Conservation (phyloP, 345 rosid species). For the Rhizophora mangle region DNA sequence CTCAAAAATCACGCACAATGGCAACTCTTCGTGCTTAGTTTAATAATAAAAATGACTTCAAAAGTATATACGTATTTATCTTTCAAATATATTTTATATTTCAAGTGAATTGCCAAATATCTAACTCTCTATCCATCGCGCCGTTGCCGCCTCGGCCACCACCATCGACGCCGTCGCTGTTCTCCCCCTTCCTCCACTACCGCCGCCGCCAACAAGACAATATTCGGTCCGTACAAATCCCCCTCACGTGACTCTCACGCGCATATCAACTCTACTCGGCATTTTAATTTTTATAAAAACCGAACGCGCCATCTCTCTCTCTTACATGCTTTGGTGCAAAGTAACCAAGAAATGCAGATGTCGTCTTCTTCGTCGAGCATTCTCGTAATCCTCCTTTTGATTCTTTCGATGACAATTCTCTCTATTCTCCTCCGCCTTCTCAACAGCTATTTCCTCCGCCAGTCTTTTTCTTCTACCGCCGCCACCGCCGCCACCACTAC, state of each 20-base stretch:
- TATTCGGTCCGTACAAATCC: too few relatives aligned
- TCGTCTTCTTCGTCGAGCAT: constrained; percentile 39
- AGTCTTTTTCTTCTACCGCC: constrained; percentile 25
- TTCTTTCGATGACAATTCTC: constrained; percentile 51
- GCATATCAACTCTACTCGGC: background rate
- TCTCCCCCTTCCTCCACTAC: background rate
- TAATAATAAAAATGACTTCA: too few relatives aligned
- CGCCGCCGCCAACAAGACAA: too few relatives aligned
- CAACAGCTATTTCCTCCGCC: constrained; percentile 52
- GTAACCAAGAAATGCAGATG: background rate
- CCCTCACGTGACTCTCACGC: constrained; percentile 4
- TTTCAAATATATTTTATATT: background rate
- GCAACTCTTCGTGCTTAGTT: too few relatives aligned
- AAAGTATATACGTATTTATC: too few relatives aligned
- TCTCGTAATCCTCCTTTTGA: constrained; percentile 42
- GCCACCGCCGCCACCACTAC: constrained; percentile 17
- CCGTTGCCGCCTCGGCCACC: background rate
- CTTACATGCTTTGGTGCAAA: background rate
- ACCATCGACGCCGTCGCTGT: too few relatives aligned
- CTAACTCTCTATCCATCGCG: background rate
- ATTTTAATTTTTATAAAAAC: too few relatives aligned
- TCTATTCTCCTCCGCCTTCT: constrained; percentile 71
- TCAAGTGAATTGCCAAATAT: background rate
- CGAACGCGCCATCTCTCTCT: background rate
- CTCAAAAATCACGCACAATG: too few relatives aligned